Base-by-base conservation (phyloP, 805 yeast genomes). In the Scheffersomyces stipitis region DNA sequence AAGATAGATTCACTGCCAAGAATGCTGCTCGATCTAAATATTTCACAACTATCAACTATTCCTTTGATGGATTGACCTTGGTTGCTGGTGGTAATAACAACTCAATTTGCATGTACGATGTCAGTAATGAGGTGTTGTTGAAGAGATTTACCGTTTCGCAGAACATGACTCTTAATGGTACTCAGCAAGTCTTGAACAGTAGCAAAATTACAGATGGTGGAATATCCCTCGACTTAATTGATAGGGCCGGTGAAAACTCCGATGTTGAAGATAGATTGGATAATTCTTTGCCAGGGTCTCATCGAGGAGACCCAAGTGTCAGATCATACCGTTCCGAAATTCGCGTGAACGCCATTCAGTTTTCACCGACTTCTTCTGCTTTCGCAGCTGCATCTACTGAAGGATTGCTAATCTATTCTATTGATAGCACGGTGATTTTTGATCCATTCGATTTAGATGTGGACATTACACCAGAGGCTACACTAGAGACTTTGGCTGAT, bases 351-450 rank as follows among this genome's bases (percentile, higher is more conserved):
- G 69, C 83, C 3, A 73, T 93, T 18, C 75, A 73, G 48, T 93
- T 90, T 54, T 86, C 96, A 2, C 99, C 99, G 14, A 83, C 96
- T 0, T 84, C 95, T 2, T 73, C 83, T 15, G 80, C 95, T 23
- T 93, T 93, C 71, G 93, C 96, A 1, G 96, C 95, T 28, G 93
- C 96, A 0, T 82, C 96, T 0, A 93, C 99, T 0, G 98, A 91
- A 59, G 99, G 99, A 6, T 66, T 93, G 31, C 67, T 89, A 38
- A 69, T 93, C 1, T 93, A 77, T 58, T 83, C 96, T 1, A 76
- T 89, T 27, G 95, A 91, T 59, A 81, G 81, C 33, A 66, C 77
- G 8, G 63, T 83, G 33, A 66, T 81, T 18, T 93, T 93, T 56
- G 99, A 93, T 68, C 99, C 99, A 23, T 87, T 87, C 57, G 98